Evolutionary conservation across 148 eudicot species (phyloP).

Genomic region (Dianthus caryophyllus): DNA sequence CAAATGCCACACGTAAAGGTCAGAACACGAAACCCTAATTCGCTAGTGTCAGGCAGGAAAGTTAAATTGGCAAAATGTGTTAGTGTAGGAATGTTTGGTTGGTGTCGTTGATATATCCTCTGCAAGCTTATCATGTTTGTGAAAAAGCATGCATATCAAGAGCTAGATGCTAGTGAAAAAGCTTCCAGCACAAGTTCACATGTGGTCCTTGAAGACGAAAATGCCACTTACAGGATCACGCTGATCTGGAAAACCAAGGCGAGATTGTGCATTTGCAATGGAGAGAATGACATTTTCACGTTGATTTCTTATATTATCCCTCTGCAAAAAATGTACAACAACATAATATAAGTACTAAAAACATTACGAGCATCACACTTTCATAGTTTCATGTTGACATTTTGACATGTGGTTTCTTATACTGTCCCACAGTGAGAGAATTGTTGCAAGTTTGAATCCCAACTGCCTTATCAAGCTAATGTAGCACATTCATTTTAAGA

Average conservation of each 20-base stretch:
- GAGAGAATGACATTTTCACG: slow-evolving; percentile 88
- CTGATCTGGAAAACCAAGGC: slow-evolving; percentile 62
- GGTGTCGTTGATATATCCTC: too few relatives aligned
- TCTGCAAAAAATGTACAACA: slow-evolving; percentile 40
- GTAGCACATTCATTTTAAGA: background rate
- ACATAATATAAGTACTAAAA: background rate
- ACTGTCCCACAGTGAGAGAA: background rate
- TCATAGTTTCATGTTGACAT: background rate
- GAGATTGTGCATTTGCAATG: slow-evolving; percentile 86
- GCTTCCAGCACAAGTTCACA: background rate
- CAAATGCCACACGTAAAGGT: slow-evolving; percentile 7
- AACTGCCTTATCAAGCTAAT: background rate
- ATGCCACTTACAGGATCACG: slow-evolving; percentile 69
- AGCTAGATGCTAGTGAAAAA: too few relatives aligned
- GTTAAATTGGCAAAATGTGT: too few relatives aligned
- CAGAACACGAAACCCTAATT: slow-evolving; percentile 2
- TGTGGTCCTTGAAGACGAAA: background rate
- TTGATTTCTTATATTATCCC: slow-evolving; percentile 90
- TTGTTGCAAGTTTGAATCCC: background rate
- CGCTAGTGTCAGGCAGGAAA: too few relatives aligned
- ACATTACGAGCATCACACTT: background rate
- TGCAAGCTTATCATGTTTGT: too few relatives aligned
- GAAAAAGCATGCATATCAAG: too few relatives aligned
- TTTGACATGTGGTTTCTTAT: background rate
- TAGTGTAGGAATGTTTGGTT: too few relatives aligned